Evolutionary conservation across 1,284 basidiomycete genomes (phyloP).

Genomic region (Naganishia cerealis): DNA sequence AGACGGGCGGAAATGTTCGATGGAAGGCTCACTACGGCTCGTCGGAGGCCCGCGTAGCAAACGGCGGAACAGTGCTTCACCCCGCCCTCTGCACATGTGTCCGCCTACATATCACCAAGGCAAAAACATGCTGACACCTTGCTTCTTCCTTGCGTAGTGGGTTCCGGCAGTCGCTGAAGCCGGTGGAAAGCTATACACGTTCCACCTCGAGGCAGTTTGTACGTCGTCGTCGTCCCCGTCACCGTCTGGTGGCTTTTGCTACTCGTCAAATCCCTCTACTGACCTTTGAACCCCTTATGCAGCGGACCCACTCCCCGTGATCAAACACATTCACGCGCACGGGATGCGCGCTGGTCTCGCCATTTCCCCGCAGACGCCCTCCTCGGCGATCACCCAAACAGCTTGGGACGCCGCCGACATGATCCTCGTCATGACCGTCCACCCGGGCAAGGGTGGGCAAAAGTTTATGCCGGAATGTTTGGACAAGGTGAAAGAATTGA

Average conservation of each 20-base stretch:
- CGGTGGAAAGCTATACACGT: slow-evolving; percentile 91
- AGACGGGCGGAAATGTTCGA: too few relatives aligned
- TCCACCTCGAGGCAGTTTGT: slow-evolving; percentile 96
- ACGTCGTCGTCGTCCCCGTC: slow-evolving; percentile 48
- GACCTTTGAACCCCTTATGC: slow-evolving; percentile 31
- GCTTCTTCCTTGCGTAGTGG: slow-evolving; percentile 66
- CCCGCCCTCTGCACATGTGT: too few relatives aligned
- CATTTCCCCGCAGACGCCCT: slow-evolving; percentile 88
- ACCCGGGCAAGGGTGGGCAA: slow-evolving; percentile 90
- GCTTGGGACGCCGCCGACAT: slow-evolving; percentile 80
- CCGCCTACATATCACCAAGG: neutral
- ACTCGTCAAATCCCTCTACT: neutral
- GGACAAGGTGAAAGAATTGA: slow-evolving; percentile 75
- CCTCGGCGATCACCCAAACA: slow-evolving; percentile 77
- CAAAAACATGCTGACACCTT: neutral
- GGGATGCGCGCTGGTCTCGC: slow-evolving; percentile 87
- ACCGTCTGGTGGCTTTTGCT: too few relatives aligned
- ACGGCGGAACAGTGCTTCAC: too few relatives aligned
- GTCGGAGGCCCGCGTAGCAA: too few relatives aligned
- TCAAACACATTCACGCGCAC: slow-evolving; percentile 67
- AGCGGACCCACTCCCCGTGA: slow-evolving; percentile 74
- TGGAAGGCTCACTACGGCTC: too few relatives aligned
- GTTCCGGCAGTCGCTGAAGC: slow-evolving; percentile 92
- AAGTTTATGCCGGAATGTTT: slow-evolving; percentile 94
- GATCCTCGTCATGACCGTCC: slow-evolving; percentile 96